Base-by-base conservation (phyloP, 1,284 basidiomycete species). In the Naganishia albida region DNA sequence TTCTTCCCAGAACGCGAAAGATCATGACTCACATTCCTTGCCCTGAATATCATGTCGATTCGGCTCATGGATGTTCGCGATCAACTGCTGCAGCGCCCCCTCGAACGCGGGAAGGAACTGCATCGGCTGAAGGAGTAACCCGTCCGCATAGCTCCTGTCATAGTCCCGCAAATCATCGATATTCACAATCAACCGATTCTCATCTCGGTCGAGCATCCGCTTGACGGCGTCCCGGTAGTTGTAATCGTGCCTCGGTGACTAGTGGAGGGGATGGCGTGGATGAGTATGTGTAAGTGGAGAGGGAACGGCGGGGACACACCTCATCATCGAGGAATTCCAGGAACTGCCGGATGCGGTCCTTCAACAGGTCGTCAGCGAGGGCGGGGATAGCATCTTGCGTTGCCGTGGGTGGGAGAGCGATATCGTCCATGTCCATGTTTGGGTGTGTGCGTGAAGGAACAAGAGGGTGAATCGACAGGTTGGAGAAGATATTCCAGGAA, bases 101-200 rank as follows among this genome's bases (percentile, higher is more conserved):
- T 99, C 94, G 67, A 97, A 88, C 1, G 95, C 93, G 12, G 92
- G 90, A n/a, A 97, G 83, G 75, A 86, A 97, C 49, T 91, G 89
- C 39, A 88, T 87, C 3, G 96, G 96, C 57, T 91, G 85, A 74
- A 91, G 90, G 65, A 99, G 84, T 16, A 99, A 80, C 79, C 80
- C 81, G 64, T 83, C 81, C 48, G 80, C 81, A 63, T 81, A 89
- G 65, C 90, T 87, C 75, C 93, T 87, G 77, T 91, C 87, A 78
- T 94, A 94, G 79, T 93, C 91, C 78, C 96, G 88, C 70, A 99
- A 81, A 80, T 99, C 93, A 80, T 99, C 95, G 72, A 99, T 84
- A 80, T 97, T 99, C 78, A 99, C 87, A 73, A 96, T 88, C 73
- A 99, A 87, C 73, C 96, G 87, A 71, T 91, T 88, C 74, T 89